Conservation (phyloP, 257 asterid genomes). For the Cinchona pubescens region DNA sequence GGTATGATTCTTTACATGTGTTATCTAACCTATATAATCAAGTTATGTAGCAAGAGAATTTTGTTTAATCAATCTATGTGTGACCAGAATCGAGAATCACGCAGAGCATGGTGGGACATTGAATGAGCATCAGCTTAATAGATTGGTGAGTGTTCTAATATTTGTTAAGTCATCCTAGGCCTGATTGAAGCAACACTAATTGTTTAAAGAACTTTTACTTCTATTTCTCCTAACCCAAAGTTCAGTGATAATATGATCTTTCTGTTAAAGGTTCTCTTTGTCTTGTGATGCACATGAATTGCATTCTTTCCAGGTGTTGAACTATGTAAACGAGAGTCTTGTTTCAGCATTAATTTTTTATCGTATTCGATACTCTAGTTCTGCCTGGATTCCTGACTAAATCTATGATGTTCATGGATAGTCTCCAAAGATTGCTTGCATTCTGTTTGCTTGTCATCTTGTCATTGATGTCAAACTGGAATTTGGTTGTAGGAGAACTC, state of each 20-base stretch:
- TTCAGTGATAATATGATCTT: background rate
- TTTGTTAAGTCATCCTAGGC: background rate
- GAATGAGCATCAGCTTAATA: slow-evolving; percentile 94
- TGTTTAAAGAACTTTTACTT: background rate
- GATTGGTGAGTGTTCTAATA: slow-evolving; percentile 66
- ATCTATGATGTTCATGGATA: background rate
- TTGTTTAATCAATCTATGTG: slow-evolving; percentile 27
- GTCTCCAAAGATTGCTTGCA: background rate
- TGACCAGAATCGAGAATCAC: slow-evolving; percentile 91
- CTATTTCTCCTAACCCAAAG: background rate
- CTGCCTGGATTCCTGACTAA: background rate
- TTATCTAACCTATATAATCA: background rate
- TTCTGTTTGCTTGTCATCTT: background rate
- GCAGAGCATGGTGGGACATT: slow-evolving; percentile 99
- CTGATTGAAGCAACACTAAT: background rate
- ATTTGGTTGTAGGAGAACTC: background rate
- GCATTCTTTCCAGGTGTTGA: background rate
- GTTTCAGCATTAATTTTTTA: background rate
- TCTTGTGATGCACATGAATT: background rate
- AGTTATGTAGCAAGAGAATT: slow-evolving; percentile 10
- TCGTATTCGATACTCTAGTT: background rate
- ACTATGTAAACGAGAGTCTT: background rate
- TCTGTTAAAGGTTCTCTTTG: background rate
- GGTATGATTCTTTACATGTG: slow-evolving; percentile 45
- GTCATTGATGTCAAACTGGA: background rate